Conservation (phyloP, 306 rosid genomes). For the Sechiopsis laciniata region DNA sequence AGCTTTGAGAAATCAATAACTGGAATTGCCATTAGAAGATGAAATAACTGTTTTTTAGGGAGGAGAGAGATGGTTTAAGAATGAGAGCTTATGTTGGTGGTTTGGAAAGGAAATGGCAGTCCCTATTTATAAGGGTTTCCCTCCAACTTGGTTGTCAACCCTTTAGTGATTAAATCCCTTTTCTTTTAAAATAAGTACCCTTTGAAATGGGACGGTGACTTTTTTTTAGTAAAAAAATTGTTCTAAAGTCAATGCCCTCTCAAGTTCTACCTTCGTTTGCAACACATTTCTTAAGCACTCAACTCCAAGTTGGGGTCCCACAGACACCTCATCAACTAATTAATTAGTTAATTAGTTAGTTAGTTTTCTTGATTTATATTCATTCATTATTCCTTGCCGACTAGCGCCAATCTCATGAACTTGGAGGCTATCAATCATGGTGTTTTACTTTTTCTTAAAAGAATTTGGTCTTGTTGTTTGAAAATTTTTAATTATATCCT, state of each 20-base stretch:
- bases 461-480: background rate
- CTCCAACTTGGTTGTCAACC: constrained; percentile 46
- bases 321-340: background rate
- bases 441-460: background rate
- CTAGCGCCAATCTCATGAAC: background rate
- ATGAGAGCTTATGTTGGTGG: background rate
- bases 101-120: constrained; percentile 2
- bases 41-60: constrained; percentile 12
- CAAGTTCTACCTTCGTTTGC: constrained; percentile 24
- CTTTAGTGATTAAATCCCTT: constrained; percentile 19
- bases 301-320: background rate
- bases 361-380: constrained; percentile 1
- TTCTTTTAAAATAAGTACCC: constrained; percentile 16
- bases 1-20: constrained; percentile 94
- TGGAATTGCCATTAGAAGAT: constrained; percentile 59
- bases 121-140: constrained; percentile 65
- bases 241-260: constrained; percentile 15
- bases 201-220: constrained; percentile 50
- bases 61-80: background rate
- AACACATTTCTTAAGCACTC: constrained; percentile 20
- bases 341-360: constrained; percentile 4
- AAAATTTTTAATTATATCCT: background rate
- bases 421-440: constrained; percentile 2
- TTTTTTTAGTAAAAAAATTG: constrained; percentile 19
- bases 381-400: background rate